These are phyloP conservation scores for Polygonum aviculare DNA, from an alignment of 148 eudicot species.

Conservation along the genomic window DNA sequence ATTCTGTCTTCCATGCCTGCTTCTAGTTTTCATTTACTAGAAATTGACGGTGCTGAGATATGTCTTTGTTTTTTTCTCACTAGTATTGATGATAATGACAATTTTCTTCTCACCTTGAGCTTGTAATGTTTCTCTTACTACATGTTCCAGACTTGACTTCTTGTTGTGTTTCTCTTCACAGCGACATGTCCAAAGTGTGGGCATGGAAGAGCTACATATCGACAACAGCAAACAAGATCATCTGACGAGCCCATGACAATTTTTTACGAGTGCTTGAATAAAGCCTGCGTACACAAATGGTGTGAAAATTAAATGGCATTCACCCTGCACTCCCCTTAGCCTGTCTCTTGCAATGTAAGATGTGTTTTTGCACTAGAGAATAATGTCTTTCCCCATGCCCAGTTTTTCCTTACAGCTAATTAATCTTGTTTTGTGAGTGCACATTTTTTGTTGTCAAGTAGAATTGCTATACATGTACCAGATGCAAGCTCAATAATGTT, in stretches of 20 bases:
- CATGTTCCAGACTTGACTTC: neutral
- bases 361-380: neutral
- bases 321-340: neutral
- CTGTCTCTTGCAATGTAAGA: neutral
- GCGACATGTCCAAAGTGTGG: constrained; percentile 56
- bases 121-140: neutral
- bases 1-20: neutral
- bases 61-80: neutral
- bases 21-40: neutral
- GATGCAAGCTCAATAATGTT: neutral
- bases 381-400: neutral
- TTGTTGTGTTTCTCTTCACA: constrained; percentile 14
- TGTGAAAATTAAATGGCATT: constrained; percentile 36
- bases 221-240: constrained; percentile 63
- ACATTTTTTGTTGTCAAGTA: neutral
- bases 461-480: neutral
- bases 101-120: neutral
- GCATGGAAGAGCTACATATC: constrained; percentile 36
- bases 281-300: constrained; percentile 49
- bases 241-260: constrained; percentile 83
- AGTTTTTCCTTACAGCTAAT: neutral
- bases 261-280: constrained; percentile 48
- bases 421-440: neutral
- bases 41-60: neutral
- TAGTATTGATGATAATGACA: neutral